Conservation (phyloP, 495 filamentous ascomycete genomes). For the Cercophora sp. region DNA sequence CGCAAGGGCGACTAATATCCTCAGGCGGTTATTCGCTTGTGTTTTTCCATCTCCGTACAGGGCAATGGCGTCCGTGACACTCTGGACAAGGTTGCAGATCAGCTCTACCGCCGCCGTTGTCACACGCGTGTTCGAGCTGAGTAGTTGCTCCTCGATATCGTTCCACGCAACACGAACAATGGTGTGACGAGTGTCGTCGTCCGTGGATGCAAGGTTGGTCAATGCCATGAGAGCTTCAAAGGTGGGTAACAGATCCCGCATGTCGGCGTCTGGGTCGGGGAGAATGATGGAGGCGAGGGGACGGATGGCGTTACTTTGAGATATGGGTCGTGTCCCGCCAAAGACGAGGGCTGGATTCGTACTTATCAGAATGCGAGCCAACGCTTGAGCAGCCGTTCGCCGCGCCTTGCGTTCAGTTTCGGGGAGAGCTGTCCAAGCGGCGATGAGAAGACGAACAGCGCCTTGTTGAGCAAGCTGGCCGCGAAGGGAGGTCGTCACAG, state of each 20-base stretch:
- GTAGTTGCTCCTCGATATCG: slow-evolving; percentile 74
- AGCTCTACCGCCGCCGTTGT: slow-evolving; percentile 83
- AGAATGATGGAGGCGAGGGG: slow-evolving; percentile 70
- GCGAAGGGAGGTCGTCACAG: slow-evolving; percentile 64
- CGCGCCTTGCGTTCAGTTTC: slow-evolving; percentile 48
- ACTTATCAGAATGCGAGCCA: slow-evolving; percentile 89
- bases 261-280: slow-evolving; percentile 54
- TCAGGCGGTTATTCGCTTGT: slow-evolving; percentile 65
- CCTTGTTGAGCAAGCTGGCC: slow-evolving; percentile 86
- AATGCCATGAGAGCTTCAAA: slow-evolving; percentile 90
- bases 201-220: slow-evolving; percentile 83
- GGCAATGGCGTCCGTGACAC: slow-evolving; percentile 60
- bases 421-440: slow-evolving; percentile 57
- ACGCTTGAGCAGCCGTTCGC: slow-evolving; percentile 70
- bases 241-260: slow-evolving; percentile 75
- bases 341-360: slow-evolving; percentile 85
- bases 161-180: slow-evolving; percentile 71
- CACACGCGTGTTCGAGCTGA: slow-evolving; percentile 70
- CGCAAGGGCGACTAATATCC: slow-evolving; percentile 79
- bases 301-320: slow-evolving; percentile 71
- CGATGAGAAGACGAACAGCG: slow-evolving; percentile 76
- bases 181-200: slow-evolving; percentile 61
- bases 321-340: slow-evolving; percentile 65
- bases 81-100: slow-evolving; percentile 85
- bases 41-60: slow-evolving; percentile 63